These are phyloP conservation scores for Rosa hybrid DNA, from an alignment of 331 rosid species.

Conservation along the genomic window DNA sequence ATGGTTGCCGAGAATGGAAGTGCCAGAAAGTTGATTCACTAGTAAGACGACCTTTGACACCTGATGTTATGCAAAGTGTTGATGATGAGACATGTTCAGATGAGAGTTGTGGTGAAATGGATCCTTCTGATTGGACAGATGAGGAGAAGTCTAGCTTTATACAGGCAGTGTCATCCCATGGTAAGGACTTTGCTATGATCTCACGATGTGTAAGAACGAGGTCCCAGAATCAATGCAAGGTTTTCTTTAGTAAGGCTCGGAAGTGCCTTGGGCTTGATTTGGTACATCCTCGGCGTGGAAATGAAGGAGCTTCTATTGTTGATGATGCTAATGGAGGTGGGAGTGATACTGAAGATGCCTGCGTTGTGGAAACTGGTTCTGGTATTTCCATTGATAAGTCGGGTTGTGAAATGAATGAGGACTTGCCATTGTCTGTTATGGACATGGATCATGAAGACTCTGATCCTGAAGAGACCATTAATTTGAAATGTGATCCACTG, in stretches of 20 bases:
- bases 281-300: constrained; percentile 46
- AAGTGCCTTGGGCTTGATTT: constrained; percentile 83
- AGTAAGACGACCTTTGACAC: constrained; percentile 34
- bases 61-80: constrained; percentile 47
- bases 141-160: constrained; percentile 77
- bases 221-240: constrained; percentile 84
- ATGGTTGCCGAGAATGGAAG: constrained; percentile 52
- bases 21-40: constrained; percentile 43
- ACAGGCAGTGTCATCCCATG: constrained; percentile 82
- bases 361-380: constrained; percentile 58
- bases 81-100: constrained; percentile 91
- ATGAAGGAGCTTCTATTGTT: constrained; percentile 48
- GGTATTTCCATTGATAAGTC: constrained; percentile 51
- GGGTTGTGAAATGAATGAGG: constrained; percentile 56
- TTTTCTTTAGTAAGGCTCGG: constrained; percentile 90
- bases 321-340: constrained; percentile 69
- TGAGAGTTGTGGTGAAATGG: constrained; percentile 91
- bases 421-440: constrained; percentile 39
- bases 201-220: constrained; percentile 68
- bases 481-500: constrained; percentile 36
- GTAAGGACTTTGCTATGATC: constrained; percentile 71
- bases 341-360: constrained; percentile 76
- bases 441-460: constrained; percentile 44
- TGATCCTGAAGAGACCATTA: constrained; percentile 43
- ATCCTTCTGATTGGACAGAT: constrained; percentile 84